phyloP scores from a whole-genome alignment of 2,329 filamentous ascomycete genomes.

The Fusarium coffeatum region DNA sequence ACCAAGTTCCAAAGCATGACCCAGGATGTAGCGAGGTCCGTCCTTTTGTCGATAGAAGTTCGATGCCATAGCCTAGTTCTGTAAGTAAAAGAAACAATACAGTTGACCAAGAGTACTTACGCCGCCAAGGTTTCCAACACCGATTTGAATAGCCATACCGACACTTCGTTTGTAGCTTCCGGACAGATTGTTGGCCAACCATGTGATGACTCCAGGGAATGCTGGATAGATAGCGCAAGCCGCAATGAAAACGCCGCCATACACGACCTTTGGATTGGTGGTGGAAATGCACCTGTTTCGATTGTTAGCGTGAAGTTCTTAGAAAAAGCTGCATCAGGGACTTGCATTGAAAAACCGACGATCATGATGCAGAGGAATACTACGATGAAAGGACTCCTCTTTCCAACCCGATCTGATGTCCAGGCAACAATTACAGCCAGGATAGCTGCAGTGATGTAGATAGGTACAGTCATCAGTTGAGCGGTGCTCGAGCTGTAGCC shows the following conservation, averaged over 20 bases:
- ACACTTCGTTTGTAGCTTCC: constrained; percentile 71
- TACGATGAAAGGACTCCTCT: constrained; percentile 67
- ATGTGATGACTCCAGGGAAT: constrained; percentile 81
- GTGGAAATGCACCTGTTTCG: constrained; percentile 66
- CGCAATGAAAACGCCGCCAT: constrained; percentile 80
- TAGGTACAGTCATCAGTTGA: constrained; percentile 73
- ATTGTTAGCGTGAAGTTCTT: neutral
- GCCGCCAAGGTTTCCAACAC: constrained; percentile 68
- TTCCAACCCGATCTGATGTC: constrained; percentile 65
- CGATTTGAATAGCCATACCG: constrained; percentile 74
- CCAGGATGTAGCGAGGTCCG: constrained; percentile 61
- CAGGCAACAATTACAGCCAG: constrained; percentile 66
- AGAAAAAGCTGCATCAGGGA: neutral
- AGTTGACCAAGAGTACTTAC: constrained; percentile 45
- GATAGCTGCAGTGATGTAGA: constrained; percentile 71
- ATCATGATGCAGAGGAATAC: constrained; percentile 64
- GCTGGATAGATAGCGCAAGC: constrained; percentile 84
- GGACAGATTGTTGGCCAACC: constrained; percentile 83
- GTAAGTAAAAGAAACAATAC: neutral
- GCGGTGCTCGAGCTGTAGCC: constrained; percentile 68
- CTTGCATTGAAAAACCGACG: constrained; percentile 67
- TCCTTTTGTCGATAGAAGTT: constrained; percentile 74
- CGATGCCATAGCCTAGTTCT: constrained; percentile 70
- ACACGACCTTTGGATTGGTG: constrained; percentile 69
- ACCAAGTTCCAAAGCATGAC: constrained; percentile 62